Conservation (phyloP, 257 asterid genomes). For the Solanum lignicaule region DNA sequence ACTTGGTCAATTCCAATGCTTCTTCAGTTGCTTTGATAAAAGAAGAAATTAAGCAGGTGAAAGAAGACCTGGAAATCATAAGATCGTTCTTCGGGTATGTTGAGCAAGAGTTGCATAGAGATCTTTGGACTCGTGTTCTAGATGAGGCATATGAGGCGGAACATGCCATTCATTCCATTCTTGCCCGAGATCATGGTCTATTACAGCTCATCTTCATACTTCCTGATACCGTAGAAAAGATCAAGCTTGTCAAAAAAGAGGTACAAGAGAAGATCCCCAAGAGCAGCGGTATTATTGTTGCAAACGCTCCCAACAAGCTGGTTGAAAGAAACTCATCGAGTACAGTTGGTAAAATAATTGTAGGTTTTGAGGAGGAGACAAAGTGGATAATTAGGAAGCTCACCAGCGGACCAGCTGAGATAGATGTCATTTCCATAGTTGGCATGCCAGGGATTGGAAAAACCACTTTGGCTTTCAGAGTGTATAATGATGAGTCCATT, state of each 20-base stretch:
- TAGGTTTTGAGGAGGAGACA: background rate
- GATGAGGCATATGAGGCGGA: background rate
- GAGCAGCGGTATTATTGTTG: background rate
- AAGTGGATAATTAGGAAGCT: background rate
- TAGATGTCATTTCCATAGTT: background rate
- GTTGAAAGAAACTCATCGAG: background rate
- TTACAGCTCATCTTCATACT: background rate
- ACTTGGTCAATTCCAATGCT: background rate
- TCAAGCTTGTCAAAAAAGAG: background rate
- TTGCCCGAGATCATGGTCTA: background rate
- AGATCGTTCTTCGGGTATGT: background rate
- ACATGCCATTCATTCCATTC: background rate
- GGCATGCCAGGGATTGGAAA: background rate
- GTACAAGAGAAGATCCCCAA: background rate
- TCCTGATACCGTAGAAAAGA: background rate
- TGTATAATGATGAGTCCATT: background rate
- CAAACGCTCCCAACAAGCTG: background rate
- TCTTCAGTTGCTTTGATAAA: background rate
- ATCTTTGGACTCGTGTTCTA: background rate
- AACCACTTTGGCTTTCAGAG: background rate
- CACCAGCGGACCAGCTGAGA: background rate
- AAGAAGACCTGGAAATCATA: background rate
- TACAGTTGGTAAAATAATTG: background rate
- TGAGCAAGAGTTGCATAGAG: background rate
- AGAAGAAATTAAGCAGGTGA: background rate